phyloP scores from a whole-genome alignment of 1,139 yeast species.

The Yamadazyma diddensiae region DNA sequence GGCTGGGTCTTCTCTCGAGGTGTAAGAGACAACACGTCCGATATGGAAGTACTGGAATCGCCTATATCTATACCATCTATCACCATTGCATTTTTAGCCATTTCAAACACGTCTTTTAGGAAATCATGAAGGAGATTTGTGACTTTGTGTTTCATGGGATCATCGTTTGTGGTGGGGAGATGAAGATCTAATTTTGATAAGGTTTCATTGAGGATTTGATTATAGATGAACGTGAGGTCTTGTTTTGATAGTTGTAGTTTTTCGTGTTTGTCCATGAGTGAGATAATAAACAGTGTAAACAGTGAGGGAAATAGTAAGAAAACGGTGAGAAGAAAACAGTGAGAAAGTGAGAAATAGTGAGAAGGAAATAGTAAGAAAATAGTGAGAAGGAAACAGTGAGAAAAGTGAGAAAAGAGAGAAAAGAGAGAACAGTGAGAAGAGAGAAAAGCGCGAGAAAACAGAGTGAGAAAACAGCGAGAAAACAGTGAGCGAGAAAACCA shows the following conservation, averaged over 20 bases:
- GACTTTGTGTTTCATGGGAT: slow-evolving; percentile 46
- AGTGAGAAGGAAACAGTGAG: too few species aligned
- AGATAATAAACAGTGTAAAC: too few species aligned
- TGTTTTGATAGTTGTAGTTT: slow-evolving; percentile 47
- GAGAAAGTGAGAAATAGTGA: too few species aligned
- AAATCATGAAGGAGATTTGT: slow-evolving; percentile 42
- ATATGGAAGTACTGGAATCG: slow-evolving; percentile 11
- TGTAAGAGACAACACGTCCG: slow-evolving; percentile 28
- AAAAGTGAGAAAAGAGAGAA: too few species aligned
- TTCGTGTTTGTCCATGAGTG: too few species aligned
- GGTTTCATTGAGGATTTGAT: slow-evolving; percentile 36
- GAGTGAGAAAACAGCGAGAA: background rate
- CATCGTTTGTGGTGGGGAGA: slow-evolving; percentile 44
- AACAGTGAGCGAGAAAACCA: background rate
- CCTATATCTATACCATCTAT: slow-evolving; percentile 44
- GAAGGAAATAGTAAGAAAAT: too few species aligned
- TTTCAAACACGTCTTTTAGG: slow-evolving; percentile 48
- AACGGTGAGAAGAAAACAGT: too few species aligned
- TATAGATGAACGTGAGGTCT: slow-evolving; percentile 49
- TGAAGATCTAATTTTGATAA: slow-evolving; percentile 44
- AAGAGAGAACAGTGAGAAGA: too few species aligned
- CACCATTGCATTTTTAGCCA: slow-evolving; percentile 47
- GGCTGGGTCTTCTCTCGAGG: slow-evolving; percentile 53
- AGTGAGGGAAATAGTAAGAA: too few species aligned
- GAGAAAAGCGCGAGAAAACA: too few species aligned